A percentile compares a stretch with the other conserved stretches of the same genome.
phyloP scores from a whole-genome alignment of 805 yeast genomes.

The Sugiyamaella marilandica region DNA sequence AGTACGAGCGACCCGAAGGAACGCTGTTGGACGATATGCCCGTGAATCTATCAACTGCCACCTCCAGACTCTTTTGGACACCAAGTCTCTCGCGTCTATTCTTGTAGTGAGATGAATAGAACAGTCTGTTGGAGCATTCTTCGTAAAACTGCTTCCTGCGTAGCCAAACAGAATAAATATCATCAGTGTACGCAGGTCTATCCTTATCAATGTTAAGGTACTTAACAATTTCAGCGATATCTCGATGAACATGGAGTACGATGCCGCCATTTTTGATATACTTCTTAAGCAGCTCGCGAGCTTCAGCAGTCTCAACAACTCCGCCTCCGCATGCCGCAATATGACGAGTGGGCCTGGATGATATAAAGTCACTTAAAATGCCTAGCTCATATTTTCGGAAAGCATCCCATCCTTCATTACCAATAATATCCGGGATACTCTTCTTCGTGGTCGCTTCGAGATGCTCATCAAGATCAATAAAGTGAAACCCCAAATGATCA shows the following conservation, averaged over 20 bases:
- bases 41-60: conserved; percentile 55
- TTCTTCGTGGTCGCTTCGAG: conserved; percentile 52
- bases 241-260: conserved; percentile 88
- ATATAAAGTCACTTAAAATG: conserved; percentile 49
- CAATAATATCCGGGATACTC: conserved; percentile 42
- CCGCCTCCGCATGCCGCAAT: conserved; percentile 97
- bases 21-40: conserved; percentile 43
- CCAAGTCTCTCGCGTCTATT: conserved; percentile 48
- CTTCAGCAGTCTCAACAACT: conserved; percentile 68
- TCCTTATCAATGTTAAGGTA: conserved; percentile 73
- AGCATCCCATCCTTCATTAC: conserved; percentile 78
- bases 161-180: conserved; percentile 75
- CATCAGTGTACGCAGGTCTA: conserved; percentile 83
- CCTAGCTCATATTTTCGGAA: conserved; percentile 67
- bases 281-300: conserved; percentile 57
- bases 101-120: conserved; percentile 70
- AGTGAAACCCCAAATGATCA: conserved; percentile 49
- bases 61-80: conserved; percentile 55
- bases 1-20: conserved; percentile 50
- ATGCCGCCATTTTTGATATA: conserved; percentile 60
- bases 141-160: conserved; percentile 76
- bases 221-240: conserved; percentile 69
- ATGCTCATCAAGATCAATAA: conserved; percentile 70
- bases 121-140: conserved; percentile 72
- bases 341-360: conserved; percentile 43